Evolutionary conservation across 345 rosid species (phyloP).

Genomic region (Geranium rotundifolium): DNA sequence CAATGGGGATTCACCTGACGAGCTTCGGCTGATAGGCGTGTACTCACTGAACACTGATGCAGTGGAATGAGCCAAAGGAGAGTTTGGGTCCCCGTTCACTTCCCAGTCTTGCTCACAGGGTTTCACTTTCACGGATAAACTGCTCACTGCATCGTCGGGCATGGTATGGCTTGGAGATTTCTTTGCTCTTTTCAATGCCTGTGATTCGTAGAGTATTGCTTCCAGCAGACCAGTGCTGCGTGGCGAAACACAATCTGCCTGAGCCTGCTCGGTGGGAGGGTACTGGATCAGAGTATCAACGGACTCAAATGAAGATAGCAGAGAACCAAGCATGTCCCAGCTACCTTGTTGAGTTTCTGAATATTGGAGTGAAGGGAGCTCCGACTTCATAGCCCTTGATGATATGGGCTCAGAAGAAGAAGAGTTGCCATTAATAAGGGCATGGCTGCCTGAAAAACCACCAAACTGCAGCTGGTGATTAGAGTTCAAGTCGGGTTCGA

Average conservation of each 20-base stretch:
- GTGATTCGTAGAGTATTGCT: conserved; percentile 31
- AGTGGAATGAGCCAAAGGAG: conserved; percentile 28
- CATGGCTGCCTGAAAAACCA: conserved; percentile 23
- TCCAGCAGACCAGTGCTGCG: conserved; percentile 38
- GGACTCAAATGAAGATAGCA: conserved; percentile 29
- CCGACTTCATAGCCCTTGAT: not conserved
- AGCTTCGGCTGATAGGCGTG: conserved; percentile 23
- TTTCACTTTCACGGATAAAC: not conserved
- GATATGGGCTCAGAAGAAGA: conserved; percentile 38
- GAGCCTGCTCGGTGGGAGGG: conserved; percentile 23
- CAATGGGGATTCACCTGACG: conserved; percentile 14
- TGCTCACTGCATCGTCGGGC: conserved; percentile 6
- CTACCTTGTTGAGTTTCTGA: conserved; percentile 2
- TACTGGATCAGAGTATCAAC: conserved; percentile 30
- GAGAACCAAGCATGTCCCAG: conserved; percentile 18
- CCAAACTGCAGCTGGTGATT: conserved; percentile 17
- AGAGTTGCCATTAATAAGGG: conserved; percentile 27
- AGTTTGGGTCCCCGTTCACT: conserved; percentile 21
- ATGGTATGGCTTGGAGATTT: conserved; percentile 3
- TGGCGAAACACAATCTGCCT: conserved; percentile 24
- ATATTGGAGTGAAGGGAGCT: conserved; percentile 4
- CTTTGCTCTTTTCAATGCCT: conserved; percentile 11
- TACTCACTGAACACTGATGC: conserved; percentile 20
- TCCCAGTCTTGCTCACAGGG: conserved; percentile 9
- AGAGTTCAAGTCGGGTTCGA: conserved; percentile 6